Base-by-base conservation (phyloP, 2,329 filamentous ascomycete genomes). In the Exophiala alcalophila region DNA sequence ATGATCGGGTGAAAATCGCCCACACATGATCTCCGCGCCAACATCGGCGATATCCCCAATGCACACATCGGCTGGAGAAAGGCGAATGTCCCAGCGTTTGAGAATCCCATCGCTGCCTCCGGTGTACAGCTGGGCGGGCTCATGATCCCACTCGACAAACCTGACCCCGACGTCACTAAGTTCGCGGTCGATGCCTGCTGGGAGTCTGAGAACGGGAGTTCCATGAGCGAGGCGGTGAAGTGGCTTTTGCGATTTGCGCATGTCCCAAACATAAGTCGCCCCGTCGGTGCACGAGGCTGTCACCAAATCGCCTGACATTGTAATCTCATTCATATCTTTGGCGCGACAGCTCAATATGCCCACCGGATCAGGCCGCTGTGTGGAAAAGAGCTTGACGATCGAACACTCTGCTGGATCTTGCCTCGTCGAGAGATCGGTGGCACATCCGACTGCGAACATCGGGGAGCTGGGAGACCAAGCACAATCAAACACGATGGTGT, bases 261-360 rank as follows among this genome's bases (percentile, higher is more conserved):
- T 58, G 56, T 83, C 79, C 77, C 78, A 83, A 4, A 82, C 65
- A 57, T 81, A 81, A 0, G 75, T 74, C 20, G 65, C 65, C 2
- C 78, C 76, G 57, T 80, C 70, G 0, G 79, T 82, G 49, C 78
- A 80, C 8, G 77, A 77, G 9, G 75, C 77, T 5, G 76, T 74
- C 9, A 81, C 62, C 40, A 79, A 65, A 25, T 71, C 67, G 1
- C 72, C 43, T 32, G 66, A 75, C 52, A 73, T 76, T 0, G 73
- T 64, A 1, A 81, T 64, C 44, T 81, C 77, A 42, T 81, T 82
- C 52, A 82, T 79, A 57, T 83, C 79, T 5, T 71, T 55, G 0
- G 78, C 78, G 16, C 71, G 71, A 52, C 78, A 81, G 34, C 80
- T 71, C 25, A 76, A 67, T 43, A 74, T 71, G 16, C 73, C 55